Evolutionary conservation across 306 rosid genomes (phyloP), one percentile per base, ranked within the genome.

Genomic region (Prosopis cineraria): DNA sequence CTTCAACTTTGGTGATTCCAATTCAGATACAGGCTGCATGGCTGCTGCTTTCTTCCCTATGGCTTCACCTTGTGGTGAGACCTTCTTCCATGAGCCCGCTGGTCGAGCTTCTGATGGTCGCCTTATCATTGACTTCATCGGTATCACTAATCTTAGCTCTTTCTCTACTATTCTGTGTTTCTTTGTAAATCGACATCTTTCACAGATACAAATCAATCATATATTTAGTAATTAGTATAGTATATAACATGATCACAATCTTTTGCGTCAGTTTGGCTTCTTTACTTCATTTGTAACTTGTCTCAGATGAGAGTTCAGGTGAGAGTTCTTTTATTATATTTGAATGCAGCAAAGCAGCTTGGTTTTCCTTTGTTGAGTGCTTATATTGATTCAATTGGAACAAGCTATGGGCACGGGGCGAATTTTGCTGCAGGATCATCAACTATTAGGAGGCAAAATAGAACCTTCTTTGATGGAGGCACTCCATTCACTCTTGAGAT

Each of bases 381-480:
- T 7, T 91, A 90, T 70, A 64, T 94, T 37, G 84, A 94, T 75
- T 94, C 98, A 33, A 64, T 94, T 3, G 96, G 91, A 60, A 63
- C 97, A 48, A 94, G 80, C 52, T 94, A 89, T 37, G 68, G 87
- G n/a, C 86, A 89, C 0, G 97, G 97, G 20, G 98, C 97, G 1
- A 94, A 94, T 75, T 94, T 94, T n/a, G 98, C 94, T 0, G 88
- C 91, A 13, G 94, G 96, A 30, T 89, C 97, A 73, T 71, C 96
- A 36, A 94, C 93, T 10, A 82, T 91, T 24, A 72, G 88, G 83
- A 59, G 81, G 11, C 87, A 81, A 44, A 88, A 94, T 44, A 93
- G 37, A 60, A 86, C 96, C 0, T 72, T 55, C 79, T 94, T 85
- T 43, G 76, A 79, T 19, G 93, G 95, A 0, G 88, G 88, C 6